Evolutionary conservation across 441 rosid genomes (phyloP).

Genomic region (Arabidopsis hybrid): DNA sequence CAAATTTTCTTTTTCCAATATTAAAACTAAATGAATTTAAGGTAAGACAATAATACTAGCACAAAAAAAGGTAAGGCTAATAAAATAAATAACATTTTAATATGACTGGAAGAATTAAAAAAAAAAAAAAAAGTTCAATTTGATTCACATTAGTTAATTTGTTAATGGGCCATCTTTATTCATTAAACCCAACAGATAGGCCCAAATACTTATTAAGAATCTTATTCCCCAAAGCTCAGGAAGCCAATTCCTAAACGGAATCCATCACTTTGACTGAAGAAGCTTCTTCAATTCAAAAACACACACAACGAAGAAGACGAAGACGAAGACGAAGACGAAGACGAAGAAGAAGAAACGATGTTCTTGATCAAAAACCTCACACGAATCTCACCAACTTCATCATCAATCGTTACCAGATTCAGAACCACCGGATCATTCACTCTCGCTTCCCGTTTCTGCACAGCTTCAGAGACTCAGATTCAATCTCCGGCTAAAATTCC

Average conservation of each 20-base stretch:
- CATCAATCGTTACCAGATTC: constrained; percentile 33
- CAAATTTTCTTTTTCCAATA: no score
- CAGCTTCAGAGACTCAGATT: constrained; percentile 34
- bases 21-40: no score
- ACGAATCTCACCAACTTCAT: constrained; percentile 43
- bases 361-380: constrained; percentile 51
- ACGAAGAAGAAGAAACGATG: constrained; percentile 43
- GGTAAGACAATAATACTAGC: no score
- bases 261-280: constrained; percentile 16
- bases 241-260: constrained; percentile 3
- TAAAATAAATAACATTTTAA: no score
- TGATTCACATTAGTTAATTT: neutral
- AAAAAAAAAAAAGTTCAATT: neutral
- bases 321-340: no score
- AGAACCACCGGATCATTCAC: constrained; percentile 36
- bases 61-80: no score
- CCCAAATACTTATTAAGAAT: neutral
- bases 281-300: neutral
- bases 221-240: neutral
- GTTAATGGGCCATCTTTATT: neutral
- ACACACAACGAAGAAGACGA: neutral
- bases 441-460: constrained; percentile 56
- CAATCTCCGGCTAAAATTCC: constrained; percentile 6
- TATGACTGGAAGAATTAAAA: neutral
- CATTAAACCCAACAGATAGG: neutral